Conservation (phyloP, 2,329 filamentous ascomycete species). For the Ophiostoma pallidulum region DNA sequence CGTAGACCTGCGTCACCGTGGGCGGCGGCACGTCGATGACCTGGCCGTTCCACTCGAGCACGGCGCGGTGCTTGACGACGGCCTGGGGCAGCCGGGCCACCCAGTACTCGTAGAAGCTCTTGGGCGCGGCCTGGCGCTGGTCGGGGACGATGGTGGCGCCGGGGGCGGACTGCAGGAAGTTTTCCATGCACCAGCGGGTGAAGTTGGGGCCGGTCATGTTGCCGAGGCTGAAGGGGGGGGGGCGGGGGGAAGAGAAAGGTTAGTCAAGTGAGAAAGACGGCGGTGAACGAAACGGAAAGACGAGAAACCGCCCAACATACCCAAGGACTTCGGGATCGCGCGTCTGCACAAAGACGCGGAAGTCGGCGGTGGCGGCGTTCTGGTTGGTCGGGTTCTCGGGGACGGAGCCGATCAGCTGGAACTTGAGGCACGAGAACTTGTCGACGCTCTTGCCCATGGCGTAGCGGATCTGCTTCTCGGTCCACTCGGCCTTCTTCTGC, state of each 20-base stretch:
- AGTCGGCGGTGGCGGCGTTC: conserved; percentile 25
- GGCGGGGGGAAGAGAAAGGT: no score
- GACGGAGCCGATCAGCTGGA: conserved; percentile 19
- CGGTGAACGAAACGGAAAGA: not conserved
- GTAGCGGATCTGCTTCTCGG: conserved; percentile 15
- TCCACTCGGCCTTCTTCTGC: conserved; percentile 18
- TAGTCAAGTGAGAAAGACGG: not conserved
- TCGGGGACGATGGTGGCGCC: conserved; percentile 19
- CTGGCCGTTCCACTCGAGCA: conserved; percentile 15
- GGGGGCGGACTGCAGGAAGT: conserved; percentile 17
- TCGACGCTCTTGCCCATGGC: conserved; percentile 12
- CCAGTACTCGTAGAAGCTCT: conserved; percentile 19
- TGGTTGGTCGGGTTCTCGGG: conserved; percentile 22
- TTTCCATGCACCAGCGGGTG: conserved; percentile 19
- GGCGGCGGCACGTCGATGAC: conserved; percentile 19
- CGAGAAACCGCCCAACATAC: not conserved
- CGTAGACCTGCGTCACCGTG: conserved; percentile 16
- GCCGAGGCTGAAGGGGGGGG: conserved; percentile 5
- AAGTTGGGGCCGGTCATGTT: conserved; percentile 17
- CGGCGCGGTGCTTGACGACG: conserved; percentile 17
- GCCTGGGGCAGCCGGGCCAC: conserved; percentile 18
- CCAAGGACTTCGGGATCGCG: conserved; percentile 14
- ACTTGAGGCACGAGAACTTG: conserved; percentile 23
- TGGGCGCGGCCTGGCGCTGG: conserved; percentile 16
- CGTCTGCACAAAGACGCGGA: conserved; percentile 31